Evolutionary conservation across 495 filamentous ascomycete genomes (phyloP), one percentile per base, ranked within the genome.

Genomic region (Mytilinidion resinicola): DNA sequence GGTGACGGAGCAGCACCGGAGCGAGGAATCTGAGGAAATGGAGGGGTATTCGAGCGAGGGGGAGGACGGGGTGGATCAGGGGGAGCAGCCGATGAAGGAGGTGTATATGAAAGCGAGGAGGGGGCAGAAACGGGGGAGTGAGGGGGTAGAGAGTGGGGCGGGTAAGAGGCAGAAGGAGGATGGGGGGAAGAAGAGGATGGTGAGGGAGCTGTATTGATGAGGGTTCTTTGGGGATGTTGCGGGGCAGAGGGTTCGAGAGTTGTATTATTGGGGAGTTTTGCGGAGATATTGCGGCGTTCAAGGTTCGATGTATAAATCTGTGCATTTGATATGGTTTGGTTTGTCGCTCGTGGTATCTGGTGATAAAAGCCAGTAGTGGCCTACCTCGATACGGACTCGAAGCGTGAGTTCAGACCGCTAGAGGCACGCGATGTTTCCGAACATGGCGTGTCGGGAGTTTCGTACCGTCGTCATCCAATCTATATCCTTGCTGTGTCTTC

Each of bases 221-320:
- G 44, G 61, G 56, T 20, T n/a, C n/a, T 51, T 56, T 11, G 12
- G 47, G 9, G 55, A 56, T 5, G 30, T 11, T 3, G 55, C 64
- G 33, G 72, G 69, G 72, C 70, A 9, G 65, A 65, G 39, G 39
- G 70, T 67, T 1, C 43, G 68, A 3, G 72, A 72, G 51, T 59
- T 72, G n/a, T 30, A 30, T 30, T 30, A 6, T 3, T 3, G 6
- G 6, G 25, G 25, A 6, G 25, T 30, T 6, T 6, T 30, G 2
- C 6, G 25, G 25, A 30, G 25, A 30, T 30, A 6, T 30, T 30
- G 6, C 6, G 2, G 25, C 6, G 25, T 2, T 3, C 3, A 30
- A 30, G 25, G 25, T 3, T 2, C 6, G 25, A 30, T 30, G 25
- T 30, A 3, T 30, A 6, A 6, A 30, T 30, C 2, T 30, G 25